These are phyloP conservation scores for Chloridella minuta DNA, from an alignment of 352 stramenopile genomes.

Conservation along the genomic window DNA sequence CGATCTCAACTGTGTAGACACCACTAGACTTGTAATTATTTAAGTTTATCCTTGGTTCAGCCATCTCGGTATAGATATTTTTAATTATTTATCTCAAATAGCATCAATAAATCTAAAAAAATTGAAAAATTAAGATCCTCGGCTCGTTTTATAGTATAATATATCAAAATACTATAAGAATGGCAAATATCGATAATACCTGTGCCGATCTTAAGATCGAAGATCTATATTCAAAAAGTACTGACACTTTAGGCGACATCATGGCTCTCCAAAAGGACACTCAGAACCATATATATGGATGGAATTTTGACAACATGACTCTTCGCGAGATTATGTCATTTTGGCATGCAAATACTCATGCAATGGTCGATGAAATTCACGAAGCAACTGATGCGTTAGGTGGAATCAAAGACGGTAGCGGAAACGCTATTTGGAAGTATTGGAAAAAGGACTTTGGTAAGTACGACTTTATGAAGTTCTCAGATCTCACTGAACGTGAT, in stretches of 20 bases:
- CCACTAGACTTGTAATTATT: too few relatives aligned
- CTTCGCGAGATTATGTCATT: background rate
- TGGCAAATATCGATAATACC: background rate
- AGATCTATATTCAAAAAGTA: background rate
- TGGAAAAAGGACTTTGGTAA: background rate
- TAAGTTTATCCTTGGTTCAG: too few relatives aligned
- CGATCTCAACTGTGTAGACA: too few relatives aligned
- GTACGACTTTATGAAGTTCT: background rate
- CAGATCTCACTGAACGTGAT: background rate
- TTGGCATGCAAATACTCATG: background rate
- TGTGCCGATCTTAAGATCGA: background rate
- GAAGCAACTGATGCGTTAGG: background rate
- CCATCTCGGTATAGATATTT: too few relatives aligned
- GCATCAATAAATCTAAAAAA: too few relatives aligned
- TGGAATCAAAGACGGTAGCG: background rate
- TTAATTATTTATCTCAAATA: too few relatives aligned
- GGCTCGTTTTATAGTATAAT: slow-evolving; percentile 2
- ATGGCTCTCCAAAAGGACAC: background rate
- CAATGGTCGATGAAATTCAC: background rate
- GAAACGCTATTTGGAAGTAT: background rate
- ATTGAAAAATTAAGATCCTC: too few relatives aligned
- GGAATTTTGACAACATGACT: background rate
- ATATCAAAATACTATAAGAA: background rate
- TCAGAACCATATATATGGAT: background rate
- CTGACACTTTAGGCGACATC: background rate